These are phyloP conservation scores for Salix suchowensis DNA, from an alignment of 345 rosid species.

Conservation along the genomic window DNA sequence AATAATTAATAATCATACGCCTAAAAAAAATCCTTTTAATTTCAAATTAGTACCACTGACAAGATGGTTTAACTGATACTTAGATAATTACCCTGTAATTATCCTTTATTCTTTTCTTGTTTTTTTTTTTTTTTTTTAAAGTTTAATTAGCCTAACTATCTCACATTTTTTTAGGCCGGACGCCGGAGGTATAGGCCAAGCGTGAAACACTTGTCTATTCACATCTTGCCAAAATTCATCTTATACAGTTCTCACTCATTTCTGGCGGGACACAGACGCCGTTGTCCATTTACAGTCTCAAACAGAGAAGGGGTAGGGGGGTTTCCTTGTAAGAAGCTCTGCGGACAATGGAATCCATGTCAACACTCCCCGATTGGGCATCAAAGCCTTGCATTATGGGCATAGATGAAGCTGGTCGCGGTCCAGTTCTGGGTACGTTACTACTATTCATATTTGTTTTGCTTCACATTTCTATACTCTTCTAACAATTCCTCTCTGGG, in stretches of 20 bases:
- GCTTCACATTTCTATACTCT: background rate
- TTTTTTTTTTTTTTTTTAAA: too few relatives aligned
- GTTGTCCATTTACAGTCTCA: background rate
- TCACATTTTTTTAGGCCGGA: background rate
- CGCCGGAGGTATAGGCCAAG: background rate
- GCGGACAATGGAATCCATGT: constrained; percentile 35
- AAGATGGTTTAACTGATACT: too few relatives aligned
- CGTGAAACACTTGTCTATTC: background rate
- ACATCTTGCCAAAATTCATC: background rate
- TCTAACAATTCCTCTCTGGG: background rate
- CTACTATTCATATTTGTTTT: background rate
- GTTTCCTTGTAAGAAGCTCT: background rate
- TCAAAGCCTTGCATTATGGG: constrained; percentile 87
- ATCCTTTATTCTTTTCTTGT: too few relatives aligned
- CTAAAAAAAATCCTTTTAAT: too few relatives aligned
- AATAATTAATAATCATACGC: too few relatives aligned
- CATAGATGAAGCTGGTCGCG: constrained; percentile 95
- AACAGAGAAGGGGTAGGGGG: background rate
- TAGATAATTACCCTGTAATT: too few relatives aligned
- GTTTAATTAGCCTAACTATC: too few relatives aligned
- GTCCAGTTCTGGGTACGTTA: constrained; percentile 67
- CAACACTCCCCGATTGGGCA: constrained; percentile 54
- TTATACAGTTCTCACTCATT: background rate
- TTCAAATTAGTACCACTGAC: too few relatives aligned
- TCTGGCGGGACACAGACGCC: background rate